phyloP scores from a whole-genome alignment of 257 asterid species.

The Capsicum chinense region DNA sequence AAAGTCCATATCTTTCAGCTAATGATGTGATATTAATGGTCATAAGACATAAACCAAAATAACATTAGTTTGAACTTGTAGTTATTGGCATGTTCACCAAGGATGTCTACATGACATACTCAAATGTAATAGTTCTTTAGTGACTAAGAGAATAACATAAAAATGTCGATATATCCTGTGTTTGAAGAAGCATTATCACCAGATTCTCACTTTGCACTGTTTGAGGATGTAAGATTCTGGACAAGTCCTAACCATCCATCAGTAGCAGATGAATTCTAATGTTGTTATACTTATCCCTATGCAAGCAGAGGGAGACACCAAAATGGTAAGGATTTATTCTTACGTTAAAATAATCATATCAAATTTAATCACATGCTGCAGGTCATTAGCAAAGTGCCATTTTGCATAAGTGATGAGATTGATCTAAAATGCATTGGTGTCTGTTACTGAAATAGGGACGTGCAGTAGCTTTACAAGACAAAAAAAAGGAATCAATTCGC shows the following conservation, averaged over 20 bases:
- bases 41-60: slow-evolving; percentile 1
- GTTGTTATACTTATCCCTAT: background rate
- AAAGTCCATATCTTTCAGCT: background rate
- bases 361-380: slow-evolving; percentile 16
- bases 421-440: slow-evolving; percentile 24
- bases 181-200: slow-evolving; percentile 11
- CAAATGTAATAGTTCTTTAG: slow-evolving; percentile 1
- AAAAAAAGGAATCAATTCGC: background rate
- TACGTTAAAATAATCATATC: background rate
- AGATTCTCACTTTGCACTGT: background rate
- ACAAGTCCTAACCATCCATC: background rate
- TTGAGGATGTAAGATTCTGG: background rate
- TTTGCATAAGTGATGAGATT: slow-evolving; percentile 24
- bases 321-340: slow-evolving; percentile 4
- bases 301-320: slow-evolving; percentile 8
- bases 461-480: background rate
- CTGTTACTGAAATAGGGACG: background rate
- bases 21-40: slow-evolving; percentile 10
- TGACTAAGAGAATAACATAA: background rate
- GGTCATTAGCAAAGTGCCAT: slow-evolving; percentile 24
- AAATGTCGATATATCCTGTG: background rate
- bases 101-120: background rate
- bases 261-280: background rate
- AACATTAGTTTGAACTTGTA: background rate
- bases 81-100: background rate